phyloP scores from a whole-genome alignment of 2,329 filamentous ascomycete species.

The Teratosphaeria nubilosa region DNA sequence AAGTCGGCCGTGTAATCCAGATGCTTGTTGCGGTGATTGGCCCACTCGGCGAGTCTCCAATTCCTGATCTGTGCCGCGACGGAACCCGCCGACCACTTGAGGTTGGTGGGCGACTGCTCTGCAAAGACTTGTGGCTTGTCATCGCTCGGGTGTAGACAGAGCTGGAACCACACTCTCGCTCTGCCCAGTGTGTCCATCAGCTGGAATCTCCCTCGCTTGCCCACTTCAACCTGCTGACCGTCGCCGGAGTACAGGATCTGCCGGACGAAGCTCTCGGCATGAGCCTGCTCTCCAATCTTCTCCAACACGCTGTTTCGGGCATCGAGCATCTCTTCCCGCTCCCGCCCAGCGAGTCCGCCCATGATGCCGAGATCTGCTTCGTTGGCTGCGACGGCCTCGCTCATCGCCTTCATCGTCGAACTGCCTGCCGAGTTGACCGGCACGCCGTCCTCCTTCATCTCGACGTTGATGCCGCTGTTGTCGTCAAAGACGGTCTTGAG shows the following conservation, averaged over 20 bases:
- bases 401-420: slow-evolving; percentile 80
- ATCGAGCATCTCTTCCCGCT: slow-evolving; percentile 70
- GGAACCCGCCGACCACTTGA: slow-evolving; percentile 83
- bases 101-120: slow-evolving; percentile 60
- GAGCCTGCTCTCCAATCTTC: slow-evolving; percentile 71
- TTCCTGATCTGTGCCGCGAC: slow-evolving; percentile 87
- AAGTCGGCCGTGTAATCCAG: slow-evolving; percentile 97
- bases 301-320: slow-evolving; percentile 75
- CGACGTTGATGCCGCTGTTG: slow-evolving; percentile 79
- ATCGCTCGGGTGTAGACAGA: slow-evolving; percentile 85
- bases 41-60: slow-evolving; percentile 94
- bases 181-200: slow-evolving; percentile 63
- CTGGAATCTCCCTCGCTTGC: slow-evolving; percentile 68
- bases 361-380: slow-evolving; percentile 70
- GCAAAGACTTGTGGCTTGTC: slow-evolving; percentile 66
- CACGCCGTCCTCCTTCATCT: slow-evolving; percentile 94
- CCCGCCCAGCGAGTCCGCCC: slow-evolving; percentile 55
- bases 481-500: slow-evolving; percentile 92
- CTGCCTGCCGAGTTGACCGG: slow-evolving; percentile 63
- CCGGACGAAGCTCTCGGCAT: slow-evolving; percentile 73
- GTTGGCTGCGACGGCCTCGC: slow-evolving; percentile 64
- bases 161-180: slow-evolving; percentile 90
- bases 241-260: slow-evolving; percentile 69
- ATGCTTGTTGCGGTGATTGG: slow-evolving; percentile 79
- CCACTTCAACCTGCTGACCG: slow-evolving; percentile 70